phyloP scores from a whole-genome alignment of 352 stramenopile species.

The Pythium brassicae region DNA sequence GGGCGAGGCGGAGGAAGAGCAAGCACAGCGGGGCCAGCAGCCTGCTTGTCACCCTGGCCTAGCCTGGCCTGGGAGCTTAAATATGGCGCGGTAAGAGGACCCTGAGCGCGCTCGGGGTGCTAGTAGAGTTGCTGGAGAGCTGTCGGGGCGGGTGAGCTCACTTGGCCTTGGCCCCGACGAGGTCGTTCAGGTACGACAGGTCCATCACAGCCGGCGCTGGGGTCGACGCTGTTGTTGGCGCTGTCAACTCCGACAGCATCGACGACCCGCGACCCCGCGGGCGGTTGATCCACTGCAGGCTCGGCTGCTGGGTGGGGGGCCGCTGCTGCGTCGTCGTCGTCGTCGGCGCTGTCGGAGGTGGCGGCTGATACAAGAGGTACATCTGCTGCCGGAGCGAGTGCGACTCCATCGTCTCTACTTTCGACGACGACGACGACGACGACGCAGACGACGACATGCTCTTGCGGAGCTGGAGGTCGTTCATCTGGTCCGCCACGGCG shows the following conservation, averaged over 20 bases:
- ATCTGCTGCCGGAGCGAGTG: neutral
- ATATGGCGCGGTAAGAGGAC: neutral
- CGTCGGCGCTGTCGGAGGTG: neutral
- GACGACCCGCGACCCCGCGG: slow-evolving; percentile 6
- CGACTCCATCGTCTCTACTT: neutral
- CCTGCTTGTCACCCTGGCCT: no score
- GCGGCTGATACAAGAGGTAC: neutral
- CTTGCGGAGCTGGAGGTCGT: slow-evolving; percentile 7
- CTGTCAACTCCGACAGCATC: slow-evolving; percentile 5
- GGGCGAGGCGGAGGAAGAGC: neutral
- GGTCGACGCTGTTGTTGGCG: slow-evolving; percentile 12
- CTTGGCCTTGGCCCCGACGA: slow-evolving; percentile 21
- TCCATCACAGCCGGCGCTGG: slow-evolving; percentile 27
- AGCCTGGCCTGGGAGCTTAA: neutral
- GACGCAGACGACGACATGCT: slow-evolving; percentile 1
- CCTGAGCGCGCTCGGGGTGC: neutral
- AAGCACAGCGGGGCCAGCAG: no score
- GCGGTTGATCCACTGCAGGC: slow-evolving; percentile 14
- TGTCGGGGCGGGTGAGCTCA: neutral
- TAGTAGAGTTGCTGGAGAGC: neutral
- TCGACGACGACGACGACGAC: slow-evolving; percentile 2
- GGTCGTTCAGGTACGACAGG: slow-evolving; percentile 41
- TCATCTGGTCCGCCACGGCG: slow-evolving; percentile 7
- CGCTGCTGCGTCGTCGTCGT: slow-evolving; percentile 14
- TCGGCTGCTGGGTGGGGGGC: slow-evolving; percentile 12